Evolutionary conservation across 129 eudicot species (phyloP).

Genomic region (Dittrichia graveolens): DNA sequence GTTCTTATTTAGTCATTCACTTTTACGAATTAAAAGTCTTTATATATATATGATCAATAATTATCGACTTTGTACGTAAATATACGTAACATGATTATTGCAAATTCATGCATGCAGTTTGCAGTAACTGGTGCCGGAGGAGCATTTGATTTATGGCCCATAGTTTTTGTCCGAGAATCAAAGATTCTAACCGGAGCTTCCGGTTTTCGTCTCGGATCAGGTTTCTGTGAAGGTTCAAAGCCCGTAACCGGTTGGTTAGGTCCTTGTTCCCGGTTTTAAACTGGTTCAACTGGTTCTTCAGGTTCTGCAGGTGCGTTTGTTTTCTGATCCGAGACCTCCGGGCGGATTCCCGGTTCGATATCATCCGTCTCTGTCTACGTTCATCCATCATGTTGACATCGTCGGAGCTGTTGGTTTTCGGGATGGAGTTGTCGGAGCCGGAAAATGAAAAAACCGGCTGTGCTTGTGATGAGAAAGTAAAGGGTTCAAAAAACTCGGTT

Average conservation of each 20-base stretch:
- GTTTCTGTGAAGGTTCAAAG: slow-evolving; percentile 41
- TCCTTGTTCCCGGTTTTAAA: slow-evolving; percentile 56
- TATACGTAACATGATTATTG: slow-evolving; percentile 49
- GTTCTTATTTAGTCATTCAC: not conserved
- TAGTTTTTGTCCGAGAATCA: slow-evolving; percentile 53
- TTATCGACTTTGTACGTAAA: slow-evolving; percentile 42
- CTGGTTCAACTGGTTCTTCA: slow-evolving; percentile 63
- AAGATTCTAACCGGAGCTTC: slow-evolving; percentile 53
- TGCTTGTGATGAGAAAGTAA: slow-evolving; percentile 28
- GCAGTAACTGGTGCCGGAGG: slow-evolving; percentile 46
- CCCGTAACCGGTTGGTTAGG: slow-evolving; percentile 63
- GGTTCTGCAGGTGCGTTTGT: slow-evolving; percentile 74
- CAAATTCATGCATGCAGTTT: slow-evolving; percentile 54
- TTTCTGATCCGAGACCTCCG: slow-evolving; percentile 82
- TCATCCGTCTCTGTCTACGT: slow-evolving; percentile 69
- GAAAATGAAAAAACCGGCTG: slow-evolving; percentile 54
- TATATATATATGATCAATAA: slow-evolving; percentile 54
- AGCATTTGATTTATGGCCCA: slow-evolving; percentile 56
- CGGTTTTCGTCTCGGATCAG: slow-evolving; percentile 54
- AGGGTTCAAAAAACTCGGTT: slow-evolving; percentile 13
- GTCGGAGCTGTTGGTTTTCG: slow-evolving; percentile 17
- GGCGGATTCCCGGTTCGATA: slow-evolving; percentile 94
- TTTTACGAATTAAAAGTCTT: not conserved
- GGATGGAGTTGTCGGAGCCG: slow-evolving; percentile 47
- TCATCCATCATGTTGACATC: slow-evolving; percentile 41